These are phyloP conservation scores for Schwanniomyces pseudopolymorphus DNA, from an alignment of 805 yeast species.

Conservation along the genomic window DNA sequence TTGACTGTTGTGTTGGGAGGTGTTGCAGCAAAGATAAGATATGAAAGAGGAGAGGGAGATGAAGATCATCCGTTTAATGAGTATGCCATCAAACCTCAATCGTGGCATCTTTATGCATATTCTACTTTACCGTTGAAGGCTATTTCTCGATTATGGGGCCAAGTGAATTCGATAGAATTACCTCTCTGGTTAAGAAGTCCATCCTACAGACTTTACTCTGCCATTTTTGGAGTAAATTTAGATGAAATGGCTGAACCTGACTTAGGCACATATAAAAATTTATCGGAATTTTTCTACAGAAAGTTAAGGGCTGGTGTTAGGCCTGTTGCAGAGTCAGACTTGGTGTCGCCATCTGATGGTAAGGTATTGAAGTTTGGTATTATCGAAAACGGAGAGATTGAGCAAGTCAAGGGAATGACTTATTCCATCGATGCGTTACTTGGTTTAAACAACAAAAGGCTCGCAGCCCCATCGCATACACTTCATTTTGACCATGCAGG, in stretches of 20 bases:
- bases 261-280: conserved; percentile 68
- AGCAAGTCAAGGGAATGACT: conserved; percentile 95
- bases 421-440: conserved; percentile 85
- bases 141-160: conserved; percentile 93
- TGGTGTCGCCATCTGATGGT: conserved; percentile 95
- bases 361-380: conserved; percentile 81
- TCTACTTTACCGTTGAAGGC: conserved; percentile 89
- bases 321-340: conserved; percentile 62
- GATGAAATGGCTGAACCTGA: conserved; percentile 87
- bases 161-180: conserved; percentile 73
- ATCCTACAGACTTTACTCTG: conserved; percentile 74
- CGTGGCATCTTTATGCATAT: conserved; percentile 90
- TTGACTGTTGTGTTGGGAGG: conserved; percentile 54
- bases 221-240: conserved; percentile 81
- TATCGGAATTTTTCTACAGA: conserved; percentile 90
- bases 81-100: conserved; percentile 58
- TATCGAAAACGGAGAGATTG: conserved; percentile 80
- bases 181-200: conserved; percentile 89
- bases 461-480: conserved; percentile 57
- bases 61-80: conserved; percentile 32
- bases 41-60: conserved; percentile 32
- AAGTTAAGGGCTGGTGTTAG: conserved; percentile 74
- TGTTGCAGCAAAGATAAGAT: conserved; percentile 47
- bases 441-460: conserved; percentile 53
- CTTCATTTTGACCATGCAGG: conserved; percentile 44